phyloP scores from a whole-genome alignment of 495 filamentous ascomycete species.

The Hypoxylon crocopeplum region DNA sequence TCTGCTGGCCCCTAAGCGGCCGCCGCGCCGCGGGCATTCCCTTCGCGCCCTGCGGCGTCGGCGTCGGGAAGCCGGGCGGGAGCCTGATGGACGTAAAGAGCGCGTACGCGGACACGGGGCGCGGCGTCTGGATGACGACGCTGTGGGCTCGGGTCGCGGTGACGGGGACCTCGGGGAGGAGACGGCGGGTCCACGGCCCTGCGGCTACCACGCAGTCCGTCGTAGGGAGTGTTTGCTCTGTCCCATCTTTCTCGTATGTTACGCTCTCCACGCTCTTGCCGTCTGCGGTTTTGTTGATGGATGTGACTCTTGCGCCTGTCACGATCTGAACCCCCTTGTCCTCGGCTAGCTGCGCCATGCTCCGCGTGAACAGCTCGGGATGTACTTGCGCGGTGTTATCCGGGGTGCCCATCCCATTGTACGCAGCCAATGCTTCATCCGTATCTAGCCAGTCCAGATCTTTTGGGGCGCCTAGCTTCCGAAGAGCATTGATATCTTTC shows the following conservation, averaged over 20 bases:
- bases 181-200: constrained; percentile 78
- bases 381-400: constrained; percentile 82
- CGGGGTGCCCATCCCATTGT: constrained; percentile 73
- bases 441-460: constrained; percentile 79
- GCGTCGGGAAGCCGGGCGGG: constrained; percentile 57
- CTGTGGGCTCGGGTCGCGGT: constrained; percentile 80
- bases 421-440: constrained; percentile 61
- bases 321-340: constrained; percentile 74
- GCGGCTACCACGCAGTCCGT: constrained; percentile 66
- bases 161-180: constrained; percentile 78
- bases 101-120: constrained; percentile 76
- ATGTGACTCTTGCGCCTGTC: constrained; percentile 55
- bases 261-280: constrained; percentile 36
- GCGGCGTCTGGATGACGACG: constrained; percentile 69
- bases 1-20: constrained; percentile 45
- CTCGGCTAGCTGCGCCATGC: constrained; percentile 76
- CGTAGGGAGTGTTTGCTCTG: constrained; percentile 61
- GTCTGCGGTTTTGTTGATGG: constrained; percentile 30
- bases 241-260: constrained; percentile 58
- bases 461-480: constrained; percentile 53
- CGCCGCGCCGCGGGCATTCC: constrained; percentile 44
- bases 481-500: constrained; percentile 24
- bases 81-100: constrained; percentile 83
- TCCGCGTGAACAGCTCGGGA: constrained; percentile 82
- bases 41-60: constrained; percentile 41